Evolutionary conservation across 208 protist genomes (phyloP).

Genomic region (Trypanosoma lewisi): DNA sequence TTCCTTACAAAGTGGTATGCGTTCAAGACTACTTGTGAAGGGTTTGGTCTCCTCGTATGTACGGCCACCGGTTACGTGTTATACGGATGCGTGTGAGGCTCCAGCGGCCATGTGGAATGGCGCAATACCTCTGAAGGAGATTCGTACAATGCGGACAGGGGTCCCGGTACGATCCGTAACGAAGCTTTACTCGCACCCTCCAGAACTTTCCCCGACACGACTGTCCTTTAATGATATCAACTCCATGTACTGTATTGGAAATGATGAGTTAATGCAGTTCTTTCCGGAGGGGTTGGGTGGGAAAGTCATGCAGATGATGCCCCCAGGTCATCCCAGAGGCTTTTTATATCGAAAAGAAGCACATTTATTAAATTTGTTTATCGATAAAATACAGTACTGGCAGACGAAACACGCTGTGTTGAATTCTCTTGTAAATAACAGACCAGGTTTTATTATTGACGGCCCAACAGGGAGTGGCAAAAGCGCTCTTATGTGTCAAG

Average conservation of each 20-base stretch:
- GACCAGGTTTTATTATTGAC: constrained; percentile 84
- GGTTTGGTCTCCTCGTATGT: constrained; percentile 60
- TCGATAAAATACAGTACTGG: constrained; percentile 87
- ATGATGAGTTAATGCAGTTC: constrained; percentile 79
- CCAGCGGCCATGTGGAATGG: constrained; percentile 85
- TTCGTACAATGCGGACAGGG: constrained; percentile 53
- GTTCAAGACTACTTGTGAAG: constrained; percentile 42
- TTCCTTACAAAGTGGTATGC: constrained; percentile 29
- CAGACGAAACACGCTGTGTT: constrained; percentile 62
- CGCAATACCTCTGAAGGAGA: constrained; percentile 76
- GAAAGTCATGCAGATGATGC: constrained; percentile 90
- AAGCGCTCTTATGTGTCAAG: constrained; percentile 87
- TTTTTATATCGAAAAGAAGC: constrained; percentile 90
- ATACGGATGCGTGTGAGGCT: constrained; percentile 87
- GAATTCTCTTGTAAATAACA: constrained; percentile 54
- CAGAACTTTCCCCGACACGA: constrained; percentile 50
- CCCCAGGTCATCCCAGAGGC: constrained; percentile 83
- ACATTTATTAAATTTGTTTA: constrained; percentile 87
- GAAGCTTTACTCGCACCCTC: constrained; percentile 82
- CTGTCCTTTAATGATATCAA: constrained; percentile 85
- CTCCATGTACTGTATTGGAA: constrained; percentile 90
- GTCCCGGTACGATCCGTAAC: constrained; percentile 45
- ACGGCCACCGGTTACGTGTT: constrained; percentile 51
- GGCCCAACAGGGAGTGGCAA: constrained; percentile 85
- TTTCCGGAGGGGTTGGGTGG: constrained; percentile 89